Base-by-base conservation (phyloP, 805 yeast species). In the Wickerhamomyces xylosicus region DNA sequence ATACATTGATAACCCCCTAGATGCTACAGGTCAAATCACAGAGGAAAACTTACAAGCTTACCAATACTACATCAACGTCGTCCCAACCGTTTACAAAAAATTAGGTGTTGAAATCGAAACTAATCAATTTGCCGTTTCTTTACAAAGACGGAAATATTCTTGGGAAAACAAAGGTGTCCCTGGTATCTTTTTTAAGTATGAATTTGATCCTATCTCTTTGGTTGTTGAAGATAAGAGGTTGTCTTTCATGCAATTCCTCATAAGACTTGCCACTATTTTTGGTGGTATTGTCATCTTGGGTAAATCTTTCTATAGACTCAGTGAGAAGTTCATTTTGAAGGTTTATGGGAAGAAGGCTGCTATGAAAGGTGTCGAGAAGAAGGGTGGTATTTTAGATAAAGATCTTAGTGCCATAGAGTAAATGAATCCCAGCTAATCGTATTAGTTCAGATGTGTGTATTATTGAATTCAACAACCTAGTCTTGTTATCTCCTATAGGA, bases 161-260 rank as follows among this genome's bases (percentile, higher is more conserved):
- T 17, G 32, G 31, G 39, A 47, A 34, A 46, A 48, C 14, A 39
- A 43, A 15, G 61, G 61, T 19, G 56, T 71, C 5, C 94, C 97
- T 4, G 97, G 96, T 0, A 77, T 90, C 19, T 83, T 72, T 52
- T 74, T 92, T 63, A 74, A 72, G 40, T 90, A 89, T 57, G 86
- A 86, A 47, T 86, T 92, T 56, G 97, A 92, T 52, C 90, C 97
- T 4, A 74, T 92, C 33, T 72, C 78, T 35, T 68, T 92, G 48
- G 59, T 73, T 3, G 69, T 87, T 17, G 67, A 67, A 19, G 97
- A 90, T 52, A 67, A 62, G 39, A 69, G 97, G 45, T 66, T 90
- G 32, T 70, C 90, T 4, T 90, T 90, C 55, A 55, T 77, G 33
- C 85, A 80, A 50, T 90, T 90, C 59, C 61, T 86, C 8, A 74